Percentiles rank a stretch among this genome's conserved stretches.
Evolutionary conservation across 1,284 basidiomycete genomes (phyloP).

Genomic region (Naganishia sp.): DNA sequence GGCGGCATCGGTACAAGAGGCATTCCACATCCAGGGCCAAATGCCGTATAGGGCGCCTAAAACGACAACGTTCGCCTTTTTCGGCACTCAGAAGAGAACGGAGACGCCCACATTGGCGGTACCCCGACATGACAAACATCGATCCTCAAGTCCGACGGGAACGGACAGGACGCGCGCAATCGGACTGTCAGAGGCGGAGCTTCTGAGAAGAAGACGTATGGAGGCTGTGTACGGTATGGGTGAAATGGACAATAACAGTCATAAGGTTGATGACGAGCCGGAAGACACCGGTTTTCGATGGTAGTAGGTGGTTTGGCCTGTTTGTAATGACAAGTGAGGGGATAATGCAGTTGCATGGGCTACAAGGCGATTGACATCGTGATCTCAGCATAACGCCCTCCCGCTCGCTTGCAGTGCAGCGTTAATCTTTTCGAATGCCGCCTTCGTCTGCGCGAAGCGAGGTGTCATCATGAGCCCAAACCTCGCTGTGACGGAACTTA

Average conservation of each 20-base stretch:
- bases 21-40: slow-evolving; percentile 22
- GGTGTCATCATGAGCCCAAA: not conserved
- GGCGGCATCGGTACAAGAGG: slow-evolving; percentile 19
- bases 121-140: slow-evolving; percentile 36
- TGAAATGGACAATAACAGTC: slow-evolving; percentile 1
- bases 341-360: slow-evolving; percentile 8
- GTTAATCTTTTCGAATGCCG: slow-evolving; percentile 3
- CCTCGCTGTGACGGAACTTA: not conserved
- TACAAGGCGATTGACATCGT: not conserved
- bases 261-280: slow-evolving; percentile 19
- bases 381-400: not conserved
- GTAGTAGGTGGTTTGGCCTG: not conserved
- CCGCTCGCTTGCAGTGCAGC: slow-evolving; percentile 1
- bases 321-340: not conserved
- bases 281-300: slow-evolving; percentile 30
- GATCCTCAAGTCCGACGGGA: slow-evolving; percentile 44
- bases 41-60: slow-evolving; percentile 46
- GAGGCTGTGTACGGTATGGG: slow-evolving; percentile 55
- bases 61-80: slow-evolving; percentile 41
- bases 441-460: not conserved
- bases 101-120: slow-evolving; percentile 30
- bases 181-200: slow-evolving; percentile 67
- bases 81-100: slow-evolving; percentile 30
- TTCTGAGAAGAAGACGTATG: slow-evolving; percentile 70
- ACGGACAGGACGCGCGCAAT: slow-evolving; percentile 46